These are phyloP conservation scores for Isatis tinctoria DNA, from an alignment of 345 rosid species.

Conservation along the genomic window DNA sequence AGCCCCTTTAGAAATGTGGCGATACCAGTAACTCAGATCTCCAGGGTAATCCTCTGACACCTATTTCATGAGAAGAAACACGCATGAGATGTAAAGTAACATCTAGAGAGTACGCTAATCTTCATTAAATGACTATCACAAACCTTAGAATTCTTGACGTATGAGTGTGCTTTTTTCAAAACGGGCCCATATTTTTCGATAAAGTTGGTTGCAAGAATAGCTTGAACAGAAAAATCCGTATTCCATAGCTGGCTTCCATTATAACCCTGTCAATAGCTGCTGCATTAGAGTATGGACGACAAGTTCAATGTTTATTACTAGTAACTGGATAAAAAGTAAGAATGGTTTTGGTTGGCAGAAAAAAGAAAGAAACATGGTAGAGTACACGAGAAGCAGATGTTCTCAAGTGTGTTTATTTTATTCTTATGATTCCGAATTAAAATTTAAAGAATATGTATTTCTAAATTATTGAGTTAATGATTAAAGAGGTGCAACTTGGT, in stretches of 20 bases:
- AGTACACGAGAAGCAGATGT: neutral
- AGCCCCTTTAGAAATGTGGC: conserved; percentile 98
- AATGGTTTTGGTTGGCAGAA: neutral
- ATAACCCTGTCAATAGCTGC: conserved; percentile 67
- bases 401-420: neutral
- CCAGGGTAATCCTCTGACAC: conserved; percentile 83
- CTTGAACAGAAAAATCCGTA: conserved; percentile 81
- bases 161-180: conserved; percentile 65
- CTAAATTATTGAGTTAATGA: conserved; percentile 1
- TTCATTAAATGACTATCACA: neutral
- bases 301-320: conserved; percentile 10
- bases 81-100: neutral
- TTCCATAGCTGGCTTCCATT: conserved; percentile 99
- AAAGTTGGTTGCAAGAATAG: conserved; percentile 69
- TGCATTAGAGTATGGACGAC: conserved; percentile 26
- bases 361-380: neutral
- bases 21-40: conserved; percentile 75
- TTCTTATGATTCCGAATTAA: neutral
- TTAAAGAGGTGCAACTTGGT: conserved; percentile 7
- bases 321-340: neutral
- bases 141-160: conserved; percentile 74
- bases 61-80: conserved; percentile 37
- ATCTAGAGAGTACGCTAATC: conserved; percentile 11
- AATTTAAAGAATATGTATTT: neutral
- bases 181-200: conserved; percentile 62